Evolutionary conservation across 2,329 filamentous ascomycete species (phyloP).

Genomic region (Colletotrichum abscissum): DNA sequence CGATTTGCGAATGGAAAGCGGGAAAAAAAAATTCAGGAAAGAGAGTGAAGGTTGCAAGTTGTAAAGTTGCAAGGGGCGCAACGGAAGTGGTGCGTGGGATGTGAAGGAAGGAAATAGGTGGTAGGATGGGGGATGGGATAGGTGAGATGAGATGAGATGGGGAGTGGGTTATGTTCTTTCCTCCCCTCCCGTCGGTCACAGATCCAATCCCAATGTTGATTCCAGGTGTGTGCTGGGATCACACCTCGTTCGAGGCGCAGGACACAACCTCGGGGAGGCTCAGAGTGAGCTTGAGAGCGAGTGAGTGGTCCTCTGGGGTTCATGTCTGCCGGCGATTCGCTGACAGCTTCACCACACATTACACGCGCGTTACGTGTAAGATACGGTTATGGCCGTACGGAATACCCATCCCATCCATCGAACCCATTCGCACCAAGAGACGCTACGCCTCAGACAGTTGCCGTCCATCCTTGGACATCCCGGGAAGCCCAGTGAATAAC

Average conservation of each 20-base stretch:
- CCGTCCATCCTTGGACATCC: background rate
- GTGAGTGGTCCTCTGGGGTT: background rate
- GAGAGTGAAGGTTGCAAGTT: slow-evolving; percentile 20
- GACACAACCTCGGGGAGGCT: background rate
- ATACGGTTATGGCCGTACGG: background rate
- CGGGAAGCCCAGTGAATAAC: background rate
- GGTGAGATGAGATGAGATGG: background rate
- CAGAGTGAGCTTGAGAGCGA: background rate
- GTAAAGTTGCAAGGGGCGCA: background rate
- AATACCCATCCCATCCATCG: background rate
- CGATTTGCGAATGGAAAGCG: background rate
- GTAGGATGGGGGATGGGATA: background rate
- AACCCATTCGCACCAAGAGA: background rate
- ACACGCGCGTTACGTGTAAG: slow-evolving; percentile 5
- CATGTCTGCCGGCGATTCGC: background rate
- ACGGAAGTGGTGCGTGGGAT: slow-evolving; percentile 4
- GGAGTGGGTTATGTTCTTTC: background rate
- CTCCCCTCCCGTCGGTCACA: background rate
- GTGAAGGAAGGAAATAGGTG: slow-evolving; percentile 15
- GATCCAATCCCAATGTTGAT: background rate
- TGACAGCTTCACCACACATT: background rate
- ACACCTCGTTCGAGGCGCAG: background rate
- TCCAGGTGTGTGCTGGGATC: background rate
- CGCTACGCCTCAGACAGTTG: background rate
- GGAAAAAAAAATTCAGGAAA: background rate